Evolutionary conservation across 75 land plant species (phyloP).

Genomic region (Chamaecyparis obtusa): DNA sequence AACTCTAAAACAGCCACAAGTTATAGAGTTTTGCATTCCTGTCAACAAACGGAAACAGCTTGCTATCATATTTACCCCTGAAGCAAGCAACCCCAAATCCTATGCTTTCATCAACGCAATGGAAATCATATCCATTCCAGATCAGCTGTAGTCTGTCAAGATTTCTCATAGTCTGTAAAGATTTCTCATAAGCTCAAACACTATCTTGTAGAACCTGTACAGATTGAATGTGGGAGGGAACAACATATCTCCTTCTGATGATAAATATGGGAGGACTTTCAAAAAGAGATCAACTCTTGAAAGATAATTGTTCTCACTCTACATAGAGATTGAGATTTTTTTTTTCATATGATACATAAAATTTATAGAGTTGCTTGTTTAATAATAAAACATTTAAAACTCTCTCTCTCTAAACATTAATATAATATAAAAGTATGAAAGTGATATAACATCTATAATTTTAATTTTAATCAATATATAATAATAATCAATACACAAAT

Average conservation of each 20-base stretch:
- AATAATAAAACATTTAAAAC: too few relatives aligned
- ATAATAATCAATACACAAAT: too few relatives aligned
- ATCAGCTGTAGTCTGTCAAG: not conserved
- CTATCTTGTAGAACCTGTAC: not conserved
- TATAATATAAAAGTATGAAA: too few relatives aligned
- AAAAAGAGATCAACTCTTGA: too few relatives aligned
- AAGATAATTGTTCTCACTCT: too few relatives aligned
- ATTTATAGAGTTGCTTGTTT: too few relatives aligned
- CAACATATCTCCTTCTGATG: not conserved
- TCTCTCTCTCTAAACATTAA: too few relatives aligned
- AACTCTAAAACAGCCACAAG: not conserved
- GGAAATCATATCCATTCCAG: not conserved
- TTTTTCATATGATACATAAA: too few relatives aligned
- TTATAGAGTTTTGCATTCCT: not conserved
- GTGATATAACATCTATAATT: too few relatives aligned
- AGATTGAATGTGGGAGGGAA: not conserved
- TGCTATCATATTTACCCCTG: not conserved
- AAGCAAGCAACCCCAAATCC: not conserved
- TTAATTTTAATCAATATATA: too few relatives aligned
- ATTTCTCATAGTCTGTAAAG: too few relatives aligned
- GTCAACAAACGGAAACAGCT: not conserved
- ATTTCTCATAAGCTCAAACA: not conserved
- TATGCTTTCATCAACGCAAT: not conserved
- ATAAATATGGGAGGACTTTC: not conserved
- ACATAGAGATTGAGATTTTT: too few relatives aligned